Conservation (phyloP, 139 green algal genomes). For the Chlamydomonas sp. region DNA sequence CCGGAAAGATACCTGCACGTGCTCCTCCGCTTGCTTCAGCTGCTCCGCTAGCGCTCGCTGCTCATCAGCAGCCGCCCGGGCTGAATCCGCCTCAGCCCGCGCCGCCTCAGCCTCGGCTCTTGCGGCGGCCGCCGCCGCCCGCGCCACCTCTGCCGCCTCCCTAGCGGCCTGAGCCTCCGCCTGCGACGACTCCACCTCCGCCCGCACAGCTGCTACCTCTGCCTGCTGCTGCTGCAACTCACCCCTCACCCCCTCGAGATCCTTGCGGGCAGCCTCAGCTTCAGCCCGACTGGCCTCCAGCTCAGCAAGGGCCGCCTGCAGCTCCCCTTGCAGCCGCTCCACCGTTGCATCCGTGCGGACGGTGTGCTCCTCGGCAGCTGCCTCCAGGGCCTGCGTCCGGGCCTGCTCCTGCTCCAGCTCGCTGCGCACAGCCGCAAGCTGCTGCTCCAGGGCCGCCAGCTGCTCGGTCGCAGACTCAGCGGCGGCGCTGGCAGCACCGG, state of each 20-base stretch:
- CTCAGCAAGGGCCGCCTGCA: not conserved
- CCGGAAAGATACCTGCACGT: no score
- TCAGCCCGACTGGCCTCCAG: not conserved
- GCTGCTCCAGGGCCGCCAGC: not conserved
- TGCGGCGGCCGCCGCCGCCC: not conserved
- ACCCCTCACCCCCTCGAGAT: not conserved
- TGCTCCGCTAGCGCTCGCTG: no score
- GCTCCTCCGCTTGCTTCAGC: not conserved
- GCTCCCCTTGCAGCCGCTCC: not conserved
- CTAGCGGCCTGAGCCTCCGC: not conserved
- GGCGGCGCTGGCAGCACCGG: not conserved
- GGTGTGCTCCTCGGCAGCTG: not conserved
- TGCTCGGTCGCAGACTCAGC: not conserved
- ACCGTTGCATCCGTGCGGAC: not conserved
- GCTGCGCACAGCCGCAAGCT: not conserved
- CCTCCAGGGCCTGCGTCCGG: not conserved
- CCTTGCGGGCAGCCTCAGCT: not conserved
- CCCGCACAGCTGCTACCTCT: not conserved
- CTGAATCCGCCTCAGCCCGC: not conserved
- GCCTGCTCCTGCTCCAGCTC: constrained; percentile 6
- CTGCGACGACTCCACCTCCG: not conserved
- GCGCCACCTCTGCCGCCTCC: not conserved
- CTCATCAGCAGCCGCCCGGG: not conserved
- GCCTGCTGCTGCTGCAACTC: not conserved
- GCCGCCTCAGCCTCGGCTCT: not conserved